Evolutionary conservation across 495 filamentous ascomycete species (phyloP).

Genomic region (Podospora comata): DNA sequence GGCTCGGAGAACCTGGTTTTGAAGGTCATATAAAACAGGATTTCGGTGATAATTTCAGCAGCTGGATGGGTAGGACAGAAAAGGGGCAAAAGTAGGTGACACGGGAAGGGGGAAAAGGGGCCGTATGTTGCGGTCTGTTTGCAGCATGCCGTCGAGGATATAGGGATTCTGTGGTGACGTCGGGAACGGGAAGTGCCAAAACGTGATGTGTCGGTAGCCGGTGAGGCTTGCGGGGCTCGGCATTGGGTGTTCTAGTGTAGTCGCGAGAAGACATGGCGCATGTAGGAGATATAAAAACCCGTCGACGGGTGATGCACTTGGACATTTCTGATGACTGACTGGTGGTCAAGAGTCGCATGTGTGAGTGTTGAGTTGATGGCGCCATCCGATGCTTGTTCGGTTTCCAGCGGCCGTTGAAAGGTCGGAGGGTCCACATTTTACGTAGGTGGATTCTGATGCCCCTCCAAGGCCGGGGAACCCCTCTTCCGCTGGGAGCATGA

Average conservation of each 20-base stretch:
- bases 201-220: not conserved
- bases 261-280: not conserved
- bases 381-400: not conserved
- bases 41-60: not conserved
- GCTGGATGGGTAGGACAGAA: not conserved
- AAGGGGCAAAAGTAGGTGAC: not conserved
- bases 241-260: not conserved
- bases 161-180: not conserved
- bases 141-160: not conserved
- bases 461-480: not conserved
- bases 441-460: not conserved
- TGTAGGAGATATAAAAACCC: not conserved
- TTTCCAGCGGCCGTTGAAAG: not conserved
- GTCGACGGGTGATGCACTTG: not conserved
- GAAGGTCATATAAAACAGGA: not conserved
- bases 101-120: not conserved
- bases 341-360: not conserved
- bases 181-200: not conserved
- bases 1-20: not conserved
- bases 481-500: not conserved
- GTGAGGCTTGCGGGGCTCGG: not conserved
- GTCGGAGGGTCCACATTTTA: not conserved
- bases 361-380: not conserved
- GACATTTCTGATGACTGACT: not conserved
- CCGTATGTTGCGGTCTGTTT: not conserved